Evolutionary conservation across 371 early-diverging fungal species (phyloP).

Genomic region (Batrachochytrium dendrobatidis): DNA sequence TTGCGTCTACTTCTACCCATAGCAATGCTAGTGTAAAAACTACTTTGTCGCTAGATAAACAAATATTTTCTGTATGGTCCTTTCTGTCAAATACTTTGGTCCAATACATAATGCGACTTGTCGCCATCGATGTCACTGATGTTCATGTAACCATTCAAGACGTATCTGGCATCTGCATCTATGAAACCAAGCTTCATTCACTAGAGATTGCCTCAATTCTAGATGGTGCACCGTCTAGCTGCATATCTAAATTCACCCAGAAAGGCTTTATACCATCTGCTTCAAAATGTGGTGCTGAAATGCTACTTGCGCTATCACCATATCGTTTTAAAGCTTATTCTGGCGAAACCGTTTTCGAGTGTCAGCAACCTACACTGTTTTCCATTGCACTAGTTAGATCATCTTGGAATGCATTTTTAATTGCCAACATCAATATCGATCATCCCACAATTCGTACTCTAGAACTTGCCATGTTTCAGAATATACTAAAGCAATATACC

Average conservation of each 20-base stretch:
- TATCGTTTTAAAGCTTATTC: not conserved
- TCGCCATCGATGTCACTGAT: not conserved
- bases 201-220: not conserved
- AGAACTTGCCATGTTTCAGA: not conserved
- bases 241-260: not conserved
- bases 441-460: not conserved
- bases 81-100: not conserved
- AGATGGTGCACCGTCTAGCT: not conserved
- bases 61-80: too few relatives aligned
- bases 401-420: not conserved
- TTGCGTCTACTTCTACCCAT: too few relatives aligned
- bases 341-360: not conserved
- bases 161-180: not conserved
- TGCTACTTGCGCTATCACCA: not conserved
- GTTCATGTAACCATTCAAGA: not conserved
- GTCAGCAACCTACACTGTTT: not conserved
- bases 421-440: not conserved
- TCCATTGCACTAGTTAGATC: not conserved
- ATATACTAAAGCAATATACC: not conserved
- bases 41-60: too few relatives aligned
- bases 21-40: too few relatives aligned
- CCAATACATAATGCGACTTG: not conserved
- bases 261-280: not conserved
- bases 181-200: not conserved
- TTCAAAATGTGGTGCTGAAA: not conserved